Evolutionary conservation across 116 monocot genomes (phyloP), one percentile per base, ranked within the genome.

Genomic region (Iris pallida): DNA sequence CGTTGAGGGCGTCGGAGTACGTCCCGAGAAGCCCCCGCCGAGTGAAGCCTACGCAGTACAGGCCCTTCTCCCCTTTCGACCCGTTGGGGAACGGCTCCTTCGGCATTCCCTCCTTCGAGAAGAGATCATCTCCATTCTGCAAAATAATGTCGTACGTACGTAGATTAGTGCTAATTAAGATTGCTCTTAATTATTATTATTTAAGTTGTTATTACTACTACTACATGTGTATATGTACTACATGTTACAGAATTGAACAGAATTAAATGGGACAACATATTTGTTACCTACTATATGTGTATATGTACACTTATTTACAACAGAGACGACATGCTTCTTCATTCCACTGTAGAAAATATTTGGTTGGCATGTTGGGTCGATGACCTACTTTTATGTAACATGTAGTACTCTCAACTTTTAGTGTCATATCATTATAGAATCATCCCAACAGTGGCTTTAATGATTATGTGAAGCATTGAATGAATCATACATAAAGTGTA

Each of bases 1-100:
- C 62, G 68, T 79, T 87, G 42, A 71, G 56, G 4, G 94, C 94
- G 58, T 94, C 90, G 19, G 65, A 59, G 12, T 74, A 71, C 7
- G 87, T 71, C 60, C 94, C 94, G 12, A 85, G 90, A 30, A 90
- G 82, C 15, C 94, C 94, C 55, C 78, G 75, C 46, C 65, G 77
- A 0, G 84, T 82, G 76, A 94, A 94, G 12, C 94, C 94, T 2
- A 85, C 87, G 63, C 63, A 81, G 74, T 90, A 90, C 20, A 89
- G 71, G 1, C 94, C 85, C 7, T 81, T 76, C 56, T 80, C 65
- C 14, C 94, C 94, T 67, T 81, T 94, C 90, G 90, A 90, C 0
- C 87, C 79, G 12, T 81, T 73, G 1, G 84, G 86, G 18, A 86
- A 93, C 16, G 75, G 76, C 0, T 20, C 20, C 47, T 75, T 83